Conservation (phyloP, 345 rosid genomes). For the Luvunga scandens region DNA sequence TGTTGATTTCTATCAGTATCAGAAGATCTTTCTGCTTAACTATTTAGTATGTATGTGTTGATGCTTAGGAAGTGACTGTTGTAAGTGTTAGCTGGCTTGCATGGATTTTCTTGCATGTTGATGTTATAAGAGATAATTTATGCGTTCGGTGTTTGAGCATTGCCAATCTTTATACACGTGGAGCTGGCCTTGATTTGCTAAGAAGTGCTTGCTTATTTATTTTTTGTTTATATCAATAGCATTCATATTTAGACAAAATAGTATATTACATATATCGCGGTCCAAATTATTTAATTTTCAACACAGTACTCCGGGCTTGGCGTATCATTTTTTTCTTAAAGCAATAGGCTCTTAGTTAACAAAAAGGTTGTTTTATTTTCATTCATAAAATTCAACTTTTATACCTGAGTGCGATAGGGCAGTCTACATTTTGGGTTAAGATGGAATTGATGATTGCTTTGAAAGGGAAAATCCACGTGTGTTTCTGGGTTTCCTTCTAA, state of each 20-base stretch:
- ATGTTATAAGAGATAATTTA: neutral
- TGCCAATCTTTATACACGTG: too few species aligned
- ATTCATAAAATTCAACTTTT: too few species aligned
- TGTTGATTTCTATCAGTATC: neutral
- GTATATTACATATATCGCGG: too few species aligned
- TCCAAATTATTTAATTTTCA: too few species aligned
- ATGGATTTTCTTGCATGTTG: neutral
- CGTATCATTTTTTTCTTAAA: too few species aligned
- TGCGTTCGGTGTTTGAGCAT: neutral
- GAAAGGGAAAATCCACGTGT: neutral
- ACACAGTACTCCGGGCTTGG: too few species aligned
- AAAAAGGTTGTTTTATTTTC: too few species aligned
- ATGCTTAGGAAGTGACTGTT: slow-evolving; percentile 4
- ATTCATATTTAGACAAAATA: too few species aligned
- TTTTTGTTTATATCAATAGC: too few species aligned
- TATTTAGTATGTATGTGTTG: neutral
- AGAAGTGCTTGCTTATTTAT: too few species aligned
- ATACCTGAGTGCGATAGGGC: neutral
- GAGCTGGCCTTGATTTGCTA: too few species aligned
- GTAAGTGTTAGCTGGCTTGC: neutral
- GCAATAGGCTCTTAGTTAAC: too few species aligned
- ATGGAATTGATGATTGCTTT: neutral
- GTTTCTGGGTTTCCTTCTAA: neutral
- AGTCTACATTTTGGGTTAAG: neutral
- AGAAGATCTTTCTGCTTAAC: neutral